Conservation (phyloP, 192 early-diverging fungal species). For the Rhizoclosmatium sp. region DNA sequence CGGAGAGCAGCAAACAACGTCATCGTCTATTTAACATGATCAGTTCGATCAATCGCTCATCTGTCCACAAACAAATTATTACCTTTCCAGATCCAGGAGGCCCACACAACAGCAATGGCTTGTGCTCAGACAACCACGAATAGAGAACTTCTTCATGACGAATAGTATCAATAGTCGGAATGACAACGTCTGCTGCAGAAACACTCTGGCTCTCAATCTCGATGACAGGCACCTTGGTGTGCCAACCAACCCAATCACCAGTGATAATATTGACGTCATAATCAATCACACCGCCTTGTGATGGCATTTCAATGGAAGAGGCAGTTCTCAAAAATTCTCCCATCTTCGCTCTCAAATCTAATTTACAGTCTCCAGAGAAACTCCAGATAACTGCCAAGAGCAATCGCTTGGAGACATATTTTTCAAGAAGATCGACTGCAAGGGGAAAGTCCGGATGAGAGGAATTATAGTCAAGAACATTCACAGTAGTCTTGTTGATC, state of each 20-base stretch:
- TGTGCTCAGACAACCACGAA: conserved; percentile 95
- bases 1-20: conserved; percentile 95
- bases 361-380: conserved; percentile 89
- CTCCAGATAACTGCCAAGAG: conserved; percentile 89
- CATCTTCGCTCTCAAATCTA: conserved; percentile 73
- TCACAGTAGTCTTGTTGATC: conserved; percentile 84
- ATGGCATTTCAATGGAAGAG: conserved; percentile 79
- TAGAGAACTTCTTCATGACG: conserved; percentile 96
- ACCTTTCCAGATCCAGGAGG: conserved; percentile 97
- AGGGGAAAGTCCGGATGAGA: conserved; percentile 97
- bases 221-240: conserved; percentile 84
- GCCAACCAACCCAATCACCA: conserved; percentile 93
- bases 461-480: conserved; percentile 87
- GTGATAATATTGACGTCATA: conserved; percentile 78
- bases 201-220: conserved; percentile 96
- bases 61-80: background rate
- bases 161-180: conserved; percentile 98
- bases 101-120: conserved; percentile 95
- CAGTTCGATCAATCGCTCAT: background rate
- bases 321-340: conserved; percentile 82
- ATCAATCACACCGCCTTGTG: conserved; percentile 77
- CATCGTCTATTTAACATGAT: conserved; percentile 74
- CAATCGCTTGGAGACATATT: conserved; percentile 84
- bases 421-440: conserved; percentile 75
- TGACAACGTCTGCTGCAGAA: conserved; percentile 89